phyloP scores from a whole-genome alignment of 805 yeast genomes.

The Lipomyces sp. region DNA sequence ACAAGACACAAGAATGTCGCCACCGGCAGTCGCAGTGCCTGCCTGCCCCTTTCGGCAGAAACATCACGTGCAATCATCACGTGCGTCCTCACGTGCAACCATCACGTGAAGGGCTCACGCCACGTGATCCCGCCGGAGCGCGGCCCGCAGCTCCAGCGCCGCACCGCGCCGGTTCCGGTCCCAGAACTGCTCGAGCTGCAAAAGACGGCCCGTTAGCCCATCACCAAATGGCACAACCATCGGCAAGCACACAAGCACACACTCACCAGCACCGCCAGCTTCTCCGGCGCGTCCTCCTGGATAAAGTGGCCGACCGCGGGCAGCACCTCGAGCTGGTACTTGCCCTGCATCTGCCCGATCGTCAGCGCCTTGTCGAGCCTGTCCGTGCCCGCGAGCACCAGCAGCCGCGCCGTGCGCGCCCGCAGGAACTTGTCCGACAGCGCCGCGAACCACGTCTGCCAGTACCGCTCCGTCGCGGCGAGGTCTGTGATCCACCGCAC shows the following conservation, averaged over 20 bases:
- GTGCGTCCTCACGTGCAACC: too few species aligned
- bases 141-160: slow-evolving; percentile 10
- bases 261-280: slow-evolving; percentile 46
- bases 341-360: slow-evolving; percentile 98
- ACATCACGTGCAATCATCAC: too few species aligned
- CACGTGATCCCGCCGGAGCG: too few species aligned
- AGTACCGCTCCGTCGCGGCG: slow-evolving; percentile 55
- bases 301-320: slow-evolving; percentile 84
- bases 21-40: too few species aligned
- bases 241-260: background rate
- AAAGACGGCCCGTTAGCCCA: too few species aligned
- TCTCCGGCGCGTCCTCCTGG: slow-evolving; percentile 85
- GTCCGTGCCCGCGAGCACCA: slow-evolving; percentile 85
- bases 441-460: slow-evolving; percentile 77
- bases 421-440: slow-evolving; percentile 55
- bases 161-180: slow-evolving; percentile 22
- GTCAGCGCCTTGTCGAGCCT: slow-evolving; percentile 79
- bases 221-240: too few species aligned
- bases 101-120: too few species aligned
- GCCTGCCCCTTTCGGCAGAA: too few species aligned
- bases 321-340: slow-evolving; percentile 80
- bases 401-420: slow-evolving; percentile 58
- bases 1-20: too few species aligned
- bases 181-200: slow-evolving; percentile 15
- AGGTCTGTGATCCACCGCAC: slow-evolving; percentile 65